Percentiles rank a stretch among this genome's conserved stretches.
phyloP scores from a whole-genome alignment of 2,329 filamentous ascomycete species.

The Fusarium goolgardi region DNA sequence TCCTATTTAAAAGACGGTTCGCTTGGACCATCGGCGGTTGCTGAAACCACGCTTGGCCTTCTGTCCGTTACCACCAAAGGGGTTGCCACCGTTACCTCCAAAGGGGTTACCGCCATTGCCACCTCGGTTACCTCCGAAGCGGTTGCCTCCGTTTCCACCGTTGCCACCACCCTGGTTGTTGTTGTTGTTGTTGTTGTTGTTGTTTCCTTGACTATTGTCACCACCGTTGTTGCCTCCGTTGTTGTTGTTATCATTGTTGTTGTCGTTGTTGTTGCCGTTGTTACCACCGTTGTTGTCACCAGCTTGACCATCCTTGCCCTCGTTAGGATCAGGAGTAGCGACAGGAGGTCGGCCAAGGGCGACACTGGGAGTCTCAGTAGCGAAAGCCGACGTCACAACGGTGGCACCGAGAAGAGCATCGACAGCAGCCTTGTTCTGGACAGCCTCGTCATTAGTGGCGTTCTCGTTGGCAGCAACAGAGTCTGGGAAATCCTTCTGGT shows the following conservation, averaged over 20 bases:
- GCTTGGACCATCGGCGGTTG: conserved; percentile 31
- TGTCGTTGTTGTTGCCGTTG: conserved; percentile 9
- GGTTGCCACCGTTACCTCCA: conserved; percentile 1
- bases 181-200: not conserved
- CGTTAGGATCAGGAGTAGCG: conserved; percentile 2
- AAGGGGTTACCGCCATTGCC: conserved; percentile 4
- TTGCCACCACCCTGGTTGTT: not conserved
- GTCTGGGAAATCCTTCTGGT: conserved; percentile 61
- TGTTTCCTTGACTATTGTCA: conserved; percentile 4
- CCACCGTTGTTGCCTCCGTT: not conserved
- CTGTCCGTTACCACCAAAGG: conserved; percentile 26
- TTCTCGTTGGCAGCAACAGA: conserved; percentile 58
- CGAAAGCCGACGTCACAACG: conserved; percentile 46
- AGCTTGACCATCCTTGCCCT: conserved; percentile 10
- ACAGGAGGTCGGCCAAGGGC: conserved; percentile 29
- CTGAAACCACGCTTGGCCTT: conserved; percentile 22
- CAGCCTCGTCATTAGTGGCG: conserved; percentile 49
- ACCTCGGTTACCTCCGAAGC: not conserved
- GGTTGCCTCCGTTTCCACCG: not conserved
- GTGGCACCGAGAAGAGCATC: conserved; percentile 52
- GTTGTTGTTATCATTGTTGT: conserved; percentile 1
- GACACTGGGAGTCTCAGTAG: conserved; percentile 51
- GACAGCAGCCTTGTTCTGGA: conserved; percentile 53
- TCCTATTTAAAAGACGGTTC: not conserved
- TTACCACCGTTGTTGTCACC: conserved; percentile 16